Evolutionary conservation across 768 basidiomycete genomes (phyloP).

Genomic region (Pluteus cervinus): DNA sequence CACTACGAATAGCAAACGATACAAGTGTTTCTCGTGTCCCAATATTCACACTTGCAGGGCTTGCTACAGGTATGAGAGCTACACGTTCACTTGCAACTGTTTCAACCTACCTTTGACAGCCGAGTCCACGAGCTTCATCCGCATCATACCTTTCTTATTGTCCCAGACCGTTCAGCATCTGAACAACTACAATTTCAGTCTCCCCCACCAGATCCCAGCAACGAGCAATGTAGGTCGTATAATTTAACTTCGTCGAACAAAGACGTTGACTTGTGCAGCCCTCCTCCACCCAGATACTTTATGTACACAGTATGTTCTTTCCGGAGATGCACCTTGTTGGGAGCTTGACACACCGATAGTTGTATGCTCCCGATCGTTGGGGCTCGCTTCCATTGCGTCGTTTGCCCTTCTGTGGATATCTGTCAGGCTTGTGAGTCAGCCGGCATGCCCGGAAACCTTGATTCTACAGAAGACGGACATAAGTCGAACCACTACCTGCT

Average conservation of each 20-base stretch:
- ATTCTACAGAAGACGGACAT: constrained; percentile 73
- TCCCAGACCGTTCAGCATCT: constrained; percentile 51
- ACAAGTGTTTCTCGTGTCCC: constrained; percentile 79
- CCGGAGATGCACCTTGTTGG: too few relatives aligned
- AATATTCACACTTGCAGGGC: constrained; percentile 78
- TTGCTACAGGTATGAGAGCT: constrained; percentile 62
- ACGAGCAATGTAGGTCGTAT: constrained; percentile 4
- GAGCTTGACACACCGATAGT: constrained; percentile 29
- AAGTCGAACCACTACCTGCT: constrained; percentile 88
- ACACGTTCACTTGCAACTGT: neutral
- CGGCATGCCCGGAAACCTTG: constrained; percentile 77
- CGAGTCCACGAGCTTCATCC: constrained; percentile 92
- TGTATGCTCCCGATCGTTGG: constrained; percentile 89
- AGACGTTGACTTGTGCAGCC: constrained; percentile 33
- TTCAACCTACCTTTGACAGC: constrained; percentile 31
- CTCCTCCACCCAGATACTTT: constrained; percentile 76
- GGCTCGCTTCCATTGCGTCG: constrained; percentile 88
- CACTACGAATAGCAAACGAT: constrained; percentile 55
- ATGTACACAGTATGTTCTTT: constrained; percentile 71
- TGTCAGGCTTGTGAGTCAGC: constrained; percentile 85
- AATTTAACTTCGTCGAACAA: constrained; percentile 1
- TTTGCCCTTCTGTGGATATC: constrained; percentile 81
- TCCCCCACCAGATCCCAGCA: constrained; percentile 39
- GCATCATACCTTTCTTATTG: constrained; percentile 75
- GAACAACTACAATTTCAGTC: constrained; percentile 33